These are phyloP conservation scores for Helotiales sp. DNA, from an alignment of 2,329 filamentous ascomycete species.

Conservation along the genomic window DNA sequence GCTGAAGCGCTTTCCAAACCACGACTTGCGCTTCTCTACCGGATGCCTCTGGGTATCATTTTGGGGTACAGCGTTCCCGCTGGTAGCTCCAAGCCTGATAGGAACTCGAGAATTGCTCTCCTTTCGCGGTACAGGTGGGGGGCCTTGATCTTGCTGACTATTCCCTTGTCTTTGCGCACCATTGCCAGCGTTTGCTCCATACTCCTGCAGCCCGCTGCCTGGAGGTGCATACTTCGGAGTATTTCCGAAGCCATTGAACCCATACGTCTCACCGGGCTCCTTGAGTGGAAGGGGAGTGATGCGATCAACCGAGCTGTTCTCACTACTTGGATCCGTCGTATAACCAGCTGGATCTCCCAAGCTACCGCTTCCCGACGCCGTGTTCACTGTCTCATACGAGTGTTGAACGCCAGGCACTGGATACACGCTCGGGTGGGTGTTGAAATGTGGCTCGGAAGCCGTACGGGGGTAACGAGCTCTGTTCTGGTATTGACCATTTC, in stretches of 20 bases:
- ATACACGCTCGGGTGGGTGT: constrained; percentile 31
- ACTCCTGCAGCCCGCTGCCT: constrained; percentile 35
- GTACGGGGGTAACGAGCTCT: constrained; percentile 35
- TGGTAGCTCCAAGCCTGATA: constrained; percentile 31
- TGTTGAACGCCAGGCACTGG: constrained; percentile 31
- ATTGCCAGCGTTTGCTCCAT: constrained; percentile 29
- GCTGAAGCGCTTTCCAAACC: constrained; percentile 83
- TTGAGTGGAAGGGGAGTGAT: constrained; percentile 57
- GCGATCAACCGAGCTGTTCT: constrained; percentile 88
- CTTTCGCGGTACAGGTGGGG: constrained; percentile 28
- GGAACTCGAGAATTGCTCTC: constrained; percentile 25
- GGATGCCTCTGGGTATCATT: constrained; percentile 10
- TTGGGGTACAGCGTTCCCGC: constrained; percentile 19
- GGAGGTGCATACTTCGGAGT: constrained; percentile 41
- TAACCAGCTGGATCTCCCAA: constrained; percentile 75
- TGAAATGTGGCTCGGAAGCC: constrained; percentile 34
- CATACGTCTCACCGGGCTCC: constrained; percentile 63
- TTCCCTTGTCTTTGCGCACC: constrained; percentile 21
- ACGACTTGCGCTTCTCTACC: constrained; percentile 80
- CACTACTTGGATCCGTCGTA: constrained; percentile 83
- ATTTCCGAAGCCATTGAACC: constrained; percentile 49
- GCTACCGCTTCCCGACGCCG: constrained; percentile 69
- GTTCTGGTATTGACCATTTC: constrained; percentile 35
- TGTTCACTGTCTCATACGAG: constrained; percentile 85
- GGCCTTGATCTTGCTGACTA: constrained; percentile 21